Evolutionary conservation across 345 rosid genomes (phyloP).

Genomic region (Corymbia maculata): DNA sequence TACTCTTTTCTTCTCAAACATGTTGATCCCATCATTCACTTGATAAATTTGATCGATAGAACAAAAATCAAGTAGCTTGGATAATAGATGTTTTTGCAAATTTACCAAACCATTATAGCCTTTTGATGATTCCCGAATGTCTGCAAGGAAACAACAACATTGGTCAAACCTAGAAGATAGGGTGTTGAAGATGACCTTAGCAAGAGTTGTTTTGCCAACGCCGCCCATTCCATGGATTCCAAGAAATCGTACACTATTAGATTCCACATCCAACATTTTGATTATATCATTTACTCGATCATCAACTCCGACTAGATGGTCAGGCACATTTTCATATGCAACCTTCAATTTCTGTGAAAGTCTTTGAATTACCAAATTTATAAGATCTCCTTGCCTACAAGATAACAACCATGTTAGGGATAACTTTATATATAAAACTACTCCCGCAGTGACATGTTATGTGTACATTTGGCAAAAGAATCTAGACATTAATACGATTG

Average conservation of each 20-base stretch:
- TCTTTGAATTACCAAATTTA: neutral
- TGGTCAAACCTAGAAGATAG: neutral
- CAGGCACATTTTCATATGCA: neutral
- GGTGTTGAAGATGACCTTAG: neutral
- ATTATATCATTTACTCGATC: neutral
- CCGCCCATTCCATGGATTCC: neutral
- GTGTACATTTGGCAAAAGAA: neutral
- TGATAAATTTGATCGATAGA: neutral
- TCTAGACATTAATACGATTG: neutral
- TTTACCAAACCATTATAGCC: fast-evolving
- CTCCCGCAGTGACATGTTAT: neutral
- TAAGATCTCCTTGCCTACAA: neutral
- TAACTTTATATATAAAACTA: neutral
- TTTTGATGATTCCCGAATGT: neutral
- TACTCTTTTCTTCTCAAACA: neutral
- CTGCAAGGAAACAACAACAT: neutral
- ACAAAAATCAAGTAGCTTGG: neutral
- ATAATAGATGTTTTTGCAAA: neutral
- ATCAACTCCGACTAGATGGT: neutral
- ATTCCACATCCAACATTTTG: neutral
- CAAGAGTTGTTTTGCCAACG: neutral
- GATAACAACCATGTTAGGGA: neutral
- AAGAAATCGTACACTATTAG: fast-evolving
- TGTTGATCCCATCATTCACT: neutral
- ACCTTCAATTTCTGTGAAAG: neutral